Conservation (phyloP, 257 asterid species). For the Anisodus tanguticus region DNA sequence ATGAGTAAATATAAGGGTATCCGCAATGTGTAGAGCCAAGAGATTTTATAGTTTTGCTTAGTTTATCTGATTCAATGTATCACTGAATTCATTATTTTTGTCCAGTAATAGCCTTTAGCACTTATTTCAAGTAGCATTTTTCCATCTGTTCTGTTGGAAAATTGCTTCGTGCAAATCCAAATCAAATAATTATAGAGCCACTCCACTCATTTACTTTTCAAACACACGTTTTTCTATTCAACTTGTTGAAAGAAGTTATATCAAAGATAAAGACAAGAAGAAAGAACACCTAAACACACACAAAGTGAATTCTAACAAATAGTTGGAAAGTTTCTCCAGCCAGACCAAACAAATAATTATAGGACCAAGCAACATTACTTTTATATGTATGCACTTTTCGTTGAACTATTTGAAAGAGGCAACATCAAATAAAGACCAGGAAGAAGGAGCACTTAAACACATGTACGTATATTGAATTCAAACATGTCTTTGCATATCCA, state of each 20-base stretch:
- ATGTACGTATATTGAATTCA: neutral
- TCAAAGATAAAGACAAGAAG: neutral
- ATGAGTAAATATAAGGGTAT: neutral
- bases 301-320: neutral
- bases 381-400: neutral
- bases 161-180: neutral
- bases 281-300: neutral
- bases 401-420: neutral
- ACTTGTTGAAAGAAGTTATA: neutral
- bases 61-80: neutral
- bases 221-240: neutral
- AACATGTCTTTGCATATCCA: neutral
- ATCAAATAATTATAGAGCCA: neutral
- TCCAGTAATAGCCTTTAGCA: neutral
- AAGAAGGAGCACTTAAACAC: conserved; percentile 1
- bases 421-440: neutral
- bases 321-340: neutral
- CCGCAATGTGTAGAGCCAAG: neutral
- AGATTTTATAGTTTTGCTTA: neutral
- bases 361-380: neutral
- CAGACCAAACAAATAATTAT: neutral
- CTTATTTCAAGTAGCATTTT: neutral
- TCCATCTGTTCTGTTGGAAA: neutral
- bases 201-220: neutral
- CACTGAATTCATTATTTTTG: neutral